Base-by-base conservation (phyloP, 139 green algal genomes). In the Mychonastes homosphaera region DNA sequence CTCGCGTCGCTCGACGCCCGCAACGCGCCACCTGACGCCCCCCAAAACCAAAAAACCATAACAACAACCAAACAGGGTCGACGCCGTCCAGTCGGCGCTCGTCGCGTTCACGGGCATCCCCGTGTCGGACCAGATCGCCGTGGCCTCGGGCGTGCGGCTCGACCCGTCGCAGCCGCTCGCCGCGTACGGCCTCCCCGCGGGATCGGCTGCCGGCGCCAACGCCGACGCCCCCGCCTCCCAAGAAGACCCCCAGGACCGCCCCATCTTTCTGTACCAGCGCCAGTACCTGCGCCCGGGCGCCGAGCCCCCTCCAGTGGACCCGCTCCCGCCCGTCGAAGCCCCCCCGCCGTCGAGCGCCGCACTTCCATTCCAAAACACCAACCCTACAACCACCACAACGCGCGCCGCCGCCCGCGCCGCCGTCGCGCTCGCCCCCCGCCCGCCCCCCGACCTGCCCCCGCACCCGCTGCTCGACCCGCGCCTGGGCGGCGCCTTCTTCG, bases 261-360 rank as follows among this genome's bases (percentile, higher is more conserved):
- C 76, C n/a, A 72, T 91, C 9, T 89, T 89, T 55, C 56, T 94
- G 34, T 94, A 93, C 69, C 77, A 71, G 67, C 81, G 78, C 18
- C 66, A 63, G 2, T 80, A 80, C 55, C 56, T 93, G 29, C 54
- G 70, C 9, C 24, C 60, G 4, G 68, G 63, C 28, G 69, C 73
- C 39, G 51, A 50, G 15, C 68, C 63, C 13, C 79, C 81, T 4
- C 36, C 54, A 18, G 40, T 35, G 2, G 79, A 89, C 58, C 18
- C 55, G 9, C 59, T 85, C 36, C 67, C 73, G 4, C 44, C 43
- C 1, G 55, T 78, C 19, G 43, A 35, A 2, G 47, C n/a, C n/a
- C n/a, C n/a, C n/a, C n/a, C n/a, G n/a, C n/a, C n/a, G n/a, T n/a
- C n/a, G n/a, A n/a, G n/a, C n/a, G n/a, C n/a, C n/a, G n/a, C n/a